These are phyloP conservation scores for Wickerhamomyces alni DNA, from an alignment of 805 yeast species.

Conservation along the genomic window DNA sequence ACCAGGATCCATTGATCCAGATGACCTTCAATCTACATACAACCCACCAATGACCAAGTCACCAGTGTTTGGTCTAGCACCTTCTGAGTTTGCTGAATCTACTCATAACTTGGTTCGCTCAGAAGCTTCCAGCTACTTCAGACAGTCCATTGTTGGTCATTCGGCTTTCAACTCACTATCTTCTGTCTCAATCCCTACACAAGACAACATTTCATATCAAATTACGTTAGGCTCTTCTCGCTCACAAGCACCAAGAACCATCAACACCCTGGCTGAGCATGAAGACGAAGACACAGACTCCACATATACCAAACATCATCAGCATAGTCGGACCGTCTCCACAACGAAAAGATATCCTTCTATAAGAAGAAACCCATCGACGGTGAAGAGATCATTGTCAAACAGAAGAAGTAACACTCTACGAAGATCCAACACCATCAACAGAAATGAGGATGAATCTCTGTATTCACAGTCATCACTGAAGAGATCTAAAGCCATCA, in stretches of 20 bases:
- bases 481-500: conserved; percentile 30
- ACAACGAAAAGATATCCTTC: not conserved
- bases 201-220: conserved; percentile 22
- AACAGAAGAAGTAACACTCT: conserved; percentile 2
- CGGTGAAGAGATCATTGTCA: too few relatives aligned
- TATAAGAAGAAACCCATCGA: not conserved
- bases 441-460: conserved; percentile 9
- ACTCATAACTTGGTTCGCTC: not conserved
- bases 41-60: not conserved
- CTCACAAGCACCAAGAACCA: not conserved
- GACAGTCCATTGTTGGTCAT: not conserved
- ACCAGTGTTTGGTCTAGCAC: not conserved
- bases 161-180: not conserved
- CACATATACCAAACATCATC: too few relatives aligned
- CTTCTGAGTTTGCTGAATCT: not conserved
- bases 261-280: too few relatives aligned
- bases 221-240: conserved; percentile 16
- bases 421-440: not conserved
- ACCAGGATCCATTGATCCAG: not conserved
- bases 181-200: conserved; percentile 12
- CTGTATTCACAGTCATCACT: conserved; percentile 18
- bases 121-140: not conserved
- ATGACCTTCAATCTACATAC: not conserved
- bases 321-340: too few relatives aligned
- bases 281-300: too few relatives aligned